These are phyloP conservation scores for Phaeosphaeria sp. DNA, from an alignment of 2,329 filamentous ascomycete genomes.

Conservation along the genomic window DNA sequence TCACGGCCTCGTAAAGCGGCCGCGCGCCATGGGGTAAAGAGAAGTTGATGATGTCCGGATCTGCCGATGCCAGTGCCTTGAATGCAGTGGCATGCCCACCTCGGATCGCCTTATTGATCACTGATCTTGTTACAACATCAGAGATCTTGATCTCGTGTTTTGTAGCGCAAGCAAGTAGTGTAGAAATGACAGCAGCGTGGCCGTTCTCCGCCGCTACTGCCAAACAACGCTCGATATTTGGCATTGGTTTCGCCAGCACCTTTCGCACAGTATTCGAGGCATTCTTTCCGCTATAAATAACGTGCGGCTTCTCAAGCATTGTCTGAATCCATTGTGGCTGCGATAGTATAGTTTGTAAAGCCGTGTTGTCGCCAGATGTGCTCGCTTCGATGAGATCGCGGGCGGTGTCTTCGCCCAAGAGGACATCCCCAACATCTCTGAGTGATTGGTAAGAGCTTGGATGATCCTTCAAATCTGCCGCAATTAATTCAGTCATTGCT, in stretches of 20 bases:
- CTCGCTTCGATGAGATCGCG: no score
- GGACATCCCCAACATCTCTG: no score
- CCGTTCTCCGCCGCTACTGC: slow-evolving; percentile 14
- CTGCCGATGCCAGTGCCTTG: slow-evolving; percentile 16
- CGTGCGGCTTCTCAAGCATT: not conserved
- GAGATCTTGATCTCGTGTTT: slow-evolving; percentile 7
- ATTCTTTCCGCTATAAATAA: not conserved
- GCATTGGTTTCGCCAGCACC: slow-evolving; percentile 7
- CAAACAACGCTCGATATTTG: slow-evolving; percentile 14
- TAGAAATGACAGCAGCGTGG: slow-evolving; percentile 17
- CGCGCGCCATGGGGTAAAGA: slow-evolving; percentile 9
- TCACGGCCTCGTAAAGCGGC: slow-evolving; percentile 19
- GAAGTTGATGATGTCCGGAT: slow-evolving; percentile 16
- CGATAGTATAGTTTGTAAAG: no score
- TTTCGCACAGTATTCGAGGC: slow-evolving; percentile 8
- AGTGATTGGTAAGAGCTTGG: no score
- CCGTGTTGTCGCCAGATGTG: no score
- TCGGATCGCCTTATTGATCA: slow-evolving; percentile 9
- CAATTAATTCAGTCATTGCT: no score
- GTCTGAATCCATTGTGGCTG: no score
- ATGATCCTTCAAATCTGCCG: no score
- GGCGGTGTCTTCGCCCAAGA: no score
- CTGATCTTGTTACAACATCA: slow-evolving; percentile 8
- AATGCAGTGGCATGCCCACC: slow-evolving; percentile 15
- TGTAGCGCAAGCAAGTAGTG: slow-evolving; percentile 16